Percentiles rank a stretch among this genome's conserved stretches.
Conservation (phyloP, 371 early-diverging fungal genomes). For the Actinomortierella ambigua region DNA sequence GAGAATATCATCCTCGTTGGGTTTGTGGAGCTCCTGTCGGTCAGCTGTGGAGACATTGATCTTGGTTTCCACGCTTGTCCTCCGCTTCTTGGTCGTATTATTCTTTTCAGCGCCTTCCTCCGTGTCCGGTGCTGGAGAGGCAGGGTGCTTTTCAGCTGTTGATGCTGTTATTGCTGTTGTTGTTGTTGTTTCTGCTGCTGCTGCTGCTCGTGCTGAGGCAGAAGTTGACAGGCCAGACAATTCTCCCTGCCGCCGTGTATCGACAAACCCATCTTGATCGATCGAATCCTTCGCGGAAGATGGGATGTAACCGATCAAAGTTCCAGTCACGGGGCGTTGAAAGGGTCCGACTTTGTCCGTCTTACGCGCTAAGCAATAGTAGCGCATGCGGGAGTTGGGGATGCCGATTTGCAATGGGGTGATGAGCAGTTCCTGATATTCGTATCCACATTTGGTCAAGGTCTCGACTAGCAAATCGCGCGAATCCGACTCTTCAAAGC, state of each 20-base stretch:
- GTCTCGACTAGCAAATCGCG: constrained; percentile 54
- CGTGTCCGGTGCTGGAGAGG: neutral
- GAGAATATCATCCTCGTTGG: constrained; percentile 31
- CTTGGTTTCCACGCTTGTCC: constrained; percentile 30
- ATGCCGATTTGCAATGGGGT: constrained; percentile 67
- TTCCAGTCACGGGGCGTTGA: constrained; percentile 49
- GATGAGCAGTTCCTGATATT: constrained; percentile 61
- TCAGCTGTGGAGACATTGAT: neutral
- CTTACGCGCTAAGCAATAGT: constrained; percentile 60
- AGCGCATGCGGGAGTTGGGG: constrained; percentile 69
- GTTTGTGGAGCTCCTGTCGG: constrained; percentile 9
- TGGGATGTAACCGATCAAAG: constrained; percentile 58
- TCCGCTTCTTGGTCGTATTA: constrained; percentile 35
- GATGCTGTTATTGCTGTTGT: neutral
- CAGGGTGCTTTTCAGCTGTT: neutral
- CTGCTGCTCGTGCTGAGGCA: constrained; percentile 22
- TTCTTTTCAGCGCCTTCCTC: constrained; percentile 14
- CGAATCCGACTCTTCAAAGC: constrained; percentile 77
- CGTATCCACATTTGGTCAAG: constrained; percentile 51
- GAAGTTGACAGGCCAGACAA: constrained; percentile 29
- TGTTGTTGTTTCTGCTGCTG: constrained; percentile 1
- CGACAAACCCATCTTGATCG: constrained; percentile 39
- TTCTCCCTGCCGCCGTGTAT: constrained; percentile 45
- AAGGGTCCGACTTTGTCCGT: constrained; percentile 40
- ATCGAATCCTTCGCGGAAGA: constrained; percentile 33